Conservation (phyloP, 768 basidiomycete genomes). For the Pisolithus sp. region DNA sequence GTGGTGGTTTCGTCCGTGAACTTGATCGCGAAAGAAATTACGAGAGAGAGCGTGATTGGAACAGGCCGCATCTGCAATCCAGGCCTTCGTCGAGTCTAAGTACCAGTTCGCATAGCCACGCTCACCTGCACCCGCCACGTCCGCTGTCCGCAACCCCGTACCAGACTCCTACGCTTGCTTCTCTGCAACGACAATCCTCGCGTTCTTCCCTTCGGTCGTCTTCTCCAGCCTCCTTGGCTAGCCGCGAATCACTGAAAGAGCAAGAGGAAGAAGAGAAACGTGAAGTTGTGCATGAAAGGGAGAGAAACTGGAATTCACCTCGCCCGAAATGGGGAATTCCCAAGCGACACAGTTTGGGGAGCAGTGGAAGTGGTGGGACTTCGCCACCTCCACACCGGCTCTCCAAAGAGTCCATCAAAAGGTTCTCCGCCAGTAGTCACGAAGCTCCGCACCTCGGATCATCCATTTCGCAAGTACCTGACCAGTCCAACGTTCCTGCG, state of each 20-base stretch:
- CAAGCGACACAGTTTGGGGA: constrained; percentile 10
- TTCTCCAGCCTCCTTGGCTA: constrained; percentile 36
- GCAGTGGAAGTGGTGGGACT: constrained; percentile 1
- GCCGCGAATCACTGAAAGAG: constrained; percentile 29
- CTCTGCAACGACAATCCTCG: constrained; percentile 30
- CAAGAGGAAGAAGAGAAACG: constrained; percentile 22
- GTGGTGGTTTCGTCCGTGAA: constrained; percentile 38
- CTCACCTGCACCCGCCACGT: constrained; percentile 33
- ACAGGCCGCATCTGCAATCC: constrained; percentile 35
- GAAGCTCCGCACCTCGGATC: constrained; percentile 2
- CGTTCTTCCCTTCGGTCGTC: constrained; percentile 29
- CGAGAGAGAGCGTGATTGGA: constrained; percentile 53
- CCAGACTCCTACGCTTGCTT: constrained; percentile 25
- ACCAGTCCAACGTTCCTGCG: background rate
- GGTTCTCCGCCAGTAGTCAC: background rate
- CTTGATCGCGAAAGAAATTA: constrained; percentile 37
- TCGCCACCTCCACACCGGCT: constrained; percentile 12
- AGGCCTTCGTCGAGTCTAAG: constrained; percentile 43
- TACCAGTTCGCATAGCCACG: constrained; percentile 30
- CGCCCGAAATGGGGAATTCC: constrained; percentile 45
- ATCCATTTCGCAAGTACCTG: background rate
- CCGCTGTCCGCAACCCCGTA: constrained; percentile 36
- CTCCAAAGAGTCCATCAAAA: no score
- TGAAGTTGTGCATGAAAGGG: constrained; percentile 45
- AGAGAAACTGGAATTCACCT: constrained; percentile 69